phyloP scores from a whole-genome alignment of 176 grass and related monocot species.

The Cenchrus americanus region DNA sequence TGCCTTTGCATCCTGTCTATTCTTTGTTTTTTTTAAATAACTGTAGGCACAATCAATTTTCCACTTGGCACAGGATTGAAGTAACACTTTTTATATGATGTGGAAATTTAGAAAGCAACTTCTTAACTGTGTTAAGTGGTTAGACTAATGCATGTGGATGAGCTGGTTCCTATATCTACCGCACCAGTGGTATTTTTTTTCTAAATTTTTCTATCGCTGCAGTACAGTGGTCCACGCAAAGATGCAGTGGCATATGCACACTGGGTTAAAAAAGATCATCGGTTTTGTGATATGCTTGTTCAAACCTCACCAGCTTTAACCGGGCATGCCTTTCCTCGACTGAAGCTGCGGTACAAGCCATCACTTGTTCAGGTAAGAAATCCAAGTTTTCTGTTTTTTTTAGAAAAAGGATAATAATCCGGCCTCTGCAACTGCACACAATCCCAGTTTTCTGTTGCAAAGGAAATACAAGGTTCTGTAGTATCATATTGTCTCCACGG shows the following conservation, averaged over 20 bases:
- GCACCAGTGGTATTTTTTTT: conserved; percentile 11
- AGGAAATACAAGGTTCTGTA: conserved; percentile 16
- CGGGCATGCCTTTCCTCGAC: conserved; percentile 84
- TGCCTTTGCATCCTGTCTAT: background rate
- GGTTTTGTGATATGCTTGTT: conserved; percentile 81
- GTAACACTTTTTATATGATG: background rate
- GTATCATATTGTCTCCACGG: background rate
- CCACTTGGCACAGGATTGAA: background rate
- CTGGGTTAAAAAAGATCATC: conserved; percentile 70
- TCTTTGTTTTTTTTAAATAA: background rate
- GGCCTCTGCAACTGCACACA: no score
- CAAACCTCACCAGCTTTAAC: conserved; percentile 59
- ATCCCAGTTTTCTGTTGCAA: background rate
- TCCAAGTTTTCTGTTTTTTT: background rate
- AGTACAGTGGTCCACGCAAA: conserved; percentile 87
- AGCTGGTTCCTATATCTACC: background rate
- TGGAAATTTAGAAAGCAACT: background rate
- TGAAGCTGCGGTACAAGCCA: conserved; percentile 87
- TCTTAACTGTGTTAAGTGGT: background rate
- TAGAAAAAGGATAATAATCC: no score
- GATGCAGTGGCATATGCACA: conserved; percentile 78
- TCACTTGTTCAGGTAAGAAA: conserved; percentile 86
- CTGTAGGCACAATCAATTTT: background rate
- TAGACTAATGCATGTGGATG: conserved; percentile 1
- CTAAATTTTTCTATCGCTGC: conserved; percentile 44